Conservation (phyloP, 2,329 filamentous ascomycete genomes). For the Penicillium polonicum region DNA sequence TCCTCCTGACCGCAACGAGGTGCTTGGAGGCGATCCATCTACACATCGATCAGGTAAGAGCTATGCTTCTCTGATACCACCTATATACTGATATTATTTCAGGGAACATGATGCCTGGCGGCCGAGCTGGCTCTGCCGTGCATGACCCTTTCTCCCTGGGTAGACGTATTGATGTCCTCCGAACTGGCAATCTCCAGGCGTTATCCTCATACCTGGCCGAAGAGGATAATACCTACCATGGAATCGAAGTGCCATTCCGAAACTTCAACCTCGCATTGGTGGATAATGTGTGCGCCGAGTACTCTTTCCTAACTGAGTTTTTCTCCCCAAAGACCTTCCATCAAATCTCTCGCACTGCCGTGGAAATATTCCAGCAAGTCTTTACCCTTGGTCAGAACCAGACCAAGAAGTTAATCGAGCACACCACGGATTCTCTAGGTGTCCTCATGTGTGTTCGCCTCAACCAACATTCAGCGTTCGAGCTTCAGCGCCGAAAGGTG, state of each 20-base stretch:
- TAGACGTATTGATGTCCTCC: constrained; percentile 78
- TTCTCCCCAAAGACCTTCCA: constrained; percentile 77
- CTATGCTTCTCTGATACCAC: background rate
- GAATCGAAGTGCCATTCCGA: constrained; percentile 85
- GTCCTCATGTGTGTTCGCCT: constrained; percentile 87
- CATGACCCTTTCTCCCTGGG: constrained; percentile 91
- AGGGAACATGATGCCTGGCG: constrained; percentile 41
- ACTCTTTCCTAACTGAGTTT: constrained; percentile 87
- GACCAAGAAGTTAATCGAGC: constrained; percentile 72
- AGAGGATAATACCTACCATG: constrained; percentile 81
- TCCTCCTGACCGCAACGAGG: constrained; percentile 75
- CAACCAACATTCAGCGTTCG: constrained; percentile 92
- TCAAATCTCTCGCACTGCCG: constrained; percentile 77
- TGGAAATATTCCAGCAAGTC: constrained; percentile 84
- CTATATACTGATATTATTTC: constrained; percentile 11
- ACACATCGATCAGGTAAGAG: constrained; percentile 57
- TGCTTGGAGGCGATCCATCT: constrained; percentile 74
- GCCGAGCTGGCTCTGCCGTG: constrained; percentile 40
- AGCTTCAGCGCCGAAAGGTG: constrained; percentile 85
- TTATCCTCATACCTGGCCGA: constrained; percentile 87
- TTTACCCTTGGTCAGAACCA: constrained; percentile 78
- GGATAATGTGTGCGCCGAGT: constrained; percentile 92
- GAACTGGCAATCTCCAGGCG: constrained; percentile 69
- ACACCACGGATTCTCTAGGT: constrained; percentile 80
- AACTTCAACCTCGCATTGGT: constrained; percentile 93